Evolutionary conservation across 2,329 filamentous ascomycete genomes (phyloP).

Genomic region (Penicillium sumatraense): DNA sequence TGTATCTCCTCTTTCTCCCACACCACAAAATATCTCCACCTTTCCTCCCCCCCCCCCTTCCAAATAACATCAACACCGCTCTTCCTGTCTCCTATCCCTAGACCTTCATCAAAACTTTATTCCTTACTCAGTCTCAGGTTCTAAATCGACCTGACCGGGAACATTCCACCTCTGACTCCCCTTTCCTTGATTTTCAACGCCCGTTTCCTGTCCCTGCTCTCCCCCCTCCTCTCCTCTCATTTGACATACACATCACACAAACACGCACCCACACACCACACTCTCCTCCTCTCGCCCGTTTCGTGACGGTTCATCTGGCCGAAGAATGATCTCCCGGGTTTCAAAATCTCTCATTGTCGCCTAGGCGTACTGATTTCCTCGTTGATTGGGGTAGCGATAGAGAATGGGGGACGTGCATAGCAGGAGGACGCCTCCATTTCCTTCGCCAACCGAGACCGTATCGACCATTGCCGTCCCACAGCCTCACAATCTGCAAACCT

Average conservation of each 20-base stretch:
- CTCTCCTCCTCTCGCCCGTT: background rate
- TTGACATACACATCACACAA: background rate
- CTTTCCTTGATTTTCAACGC: slow-evolving; percentile 7
- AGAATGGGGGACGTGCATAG: slow-evolving; percentile 43
- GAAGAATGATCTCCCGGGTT: slow-evolving; percentile 40
- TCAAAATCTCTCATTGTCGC: slow-evolving; percentile 34
- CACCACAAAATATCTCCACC: background rate
- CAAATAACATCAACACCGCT: no score
- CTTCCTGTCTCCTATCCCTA: background rate
- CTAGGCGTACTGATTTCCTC: slow-evolving; percentile 36
- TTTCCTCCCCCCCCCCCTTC: background rate
- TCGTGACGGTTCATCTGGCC: slow-evolving; percentile 30
- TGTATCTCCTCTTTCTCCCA: background rate
- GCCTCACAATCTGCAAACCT: slow-evolving; percentile 30
- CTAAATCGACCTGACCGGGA: slow-evolving; percentile 15
- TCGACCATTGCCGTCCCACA: slow-evolving; percentile 34
- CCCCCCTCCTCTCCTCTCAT: background rate
- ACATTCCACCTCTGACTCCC: slow-evolving; percentile 3
- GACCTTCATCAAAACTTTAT: slow-evolving; percentile 20
- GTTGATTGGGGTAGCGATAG: slow-evolving; percentile 37
- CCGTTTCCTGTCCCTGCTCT: background rate
- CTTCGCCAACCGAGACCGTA: slow-evolving; percentile 44
- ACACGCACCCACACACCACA: background rate
- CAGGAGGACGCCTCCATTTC: slow-evolving; percentile 45
- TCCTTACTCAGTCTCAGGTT: slow-evolving; percentile 6